phyloP scores from a whole-genome alignment of 2,329 filamentous ascomycete species.

The Nemania sp. region DNA sequence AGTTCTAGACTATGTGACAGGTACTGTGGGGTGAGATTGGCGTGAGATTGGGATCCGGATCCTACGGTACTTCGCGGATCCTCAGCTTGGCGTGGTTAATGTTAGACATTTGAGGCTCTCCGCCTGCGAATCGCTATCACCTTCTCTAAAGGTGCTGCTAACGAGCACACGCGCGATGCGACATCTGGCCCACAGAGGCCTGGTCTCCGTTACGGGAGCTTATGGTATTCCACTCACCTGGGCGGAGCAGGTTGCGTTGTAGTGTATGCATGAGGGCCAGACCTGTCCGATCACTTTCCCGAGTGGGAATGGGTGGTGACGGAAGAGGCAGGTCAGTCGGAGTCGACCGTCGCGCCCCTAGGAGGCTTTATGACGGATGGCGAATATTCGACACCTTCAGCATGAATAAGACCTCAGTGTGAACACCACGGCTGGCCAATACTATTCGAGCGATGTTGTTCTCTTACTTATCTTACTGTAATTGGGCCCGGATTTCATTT shows the following conservation, averaged over 20 bases:
- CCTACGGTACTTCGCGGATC: slow-evolving; percentile 9
- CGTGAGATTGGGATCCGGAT: not conserved
- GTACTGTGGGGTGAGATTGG: not conserved
- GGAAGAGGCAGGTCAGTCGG: slow-evolving; percentile 17
- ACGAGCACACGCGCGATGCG: slow-evolving; percentile 5
- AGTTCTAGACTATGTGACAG: not conserved
- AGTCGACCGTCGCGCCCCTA: not conserved
- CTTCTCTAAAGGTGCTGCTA: slow-evolving; percentile 21
- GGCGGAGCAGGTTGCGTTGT: not conserved
- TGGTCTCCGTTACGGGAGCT: not conserved
- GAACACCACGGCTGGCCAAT: slow-evolving; percentile 1
- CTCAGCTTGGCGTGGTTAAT: slow-evolving; percentile 10
- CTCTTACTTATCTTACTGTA: slow-evolving; percentile 4
- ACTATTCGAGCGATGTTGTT: not conserved
- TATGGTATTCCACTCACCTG: not conserved
- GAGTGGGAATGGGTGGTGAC: slow-evolving; percentile 22
- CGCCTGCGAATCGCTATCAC: slow-evolving; percentile 2
- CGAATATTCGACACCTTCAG: slow-evolving; percentile 2
- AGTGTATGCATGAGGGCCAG: slow-evolving; percentile 1
- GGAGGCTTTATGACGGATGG: slow-evolving; percentile 10
- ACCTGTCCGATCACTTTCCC: slow-evolving; percentile 19
- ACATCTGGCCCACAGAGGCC: slow-evolving; percentile 4
- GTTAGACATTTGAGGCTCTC: slow-evolving; percentile 14
- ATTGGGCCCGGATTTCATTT: slow-evolving; percentile 18
- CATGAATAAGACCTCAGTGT: not conserved